A percentile compares a stretch with the other conserved stretches of the same genome.
These are phyloP conservation scores for Hanseniaspora uvarum DNA, from an alignment of 1,139 yeast species.

Conservation along the genomic window DNA sequence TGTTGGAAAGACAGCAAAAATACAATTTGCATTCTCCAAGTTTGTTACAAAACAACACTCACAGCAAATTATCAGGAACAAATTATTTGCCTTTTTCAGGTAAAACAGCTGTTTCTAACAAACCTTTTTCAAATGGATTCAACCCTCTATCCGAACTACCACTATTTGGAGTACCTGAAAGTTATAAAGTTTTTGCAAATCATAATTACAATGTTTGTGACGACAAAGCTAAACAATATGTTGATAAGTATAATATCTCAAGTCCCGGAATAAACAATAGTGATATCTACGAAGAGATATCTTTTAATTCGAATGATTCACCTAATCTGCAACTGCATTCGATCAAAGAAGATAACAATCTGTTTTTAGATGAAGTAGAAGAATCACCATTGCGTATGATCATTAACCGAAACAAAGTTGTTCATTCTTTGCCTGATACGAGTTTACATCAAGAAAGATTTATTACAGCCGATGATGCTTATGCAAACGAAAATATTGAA, in stretches of 20 bases:
- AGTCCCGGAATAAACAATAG: constrained; percentile 1
- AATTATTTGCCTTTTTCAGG: not conserved
- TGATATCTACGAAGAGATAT: not conserved
- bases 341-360: not conserved
- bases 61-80: not conserved
- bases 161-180: not conserved
- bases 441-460: not conserved
- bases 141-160: not conserved
- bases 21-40: not conserved
- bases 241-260: not conserved
- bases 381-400: not conserved
- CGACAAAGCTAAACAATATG: not conserved
- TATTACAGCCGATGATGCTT: too few relatives aligned
- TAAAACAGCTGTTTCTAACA: not conserved
- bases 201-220: not conserved
- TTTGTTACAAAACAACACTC: not conserved
- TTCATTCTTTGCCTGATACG: not conserved
- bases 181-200: not conserved
- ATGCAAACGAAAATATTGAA: not conserved
- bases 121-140: not conserved
- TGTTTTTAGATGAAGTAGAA: not conserved
- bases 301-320: not conserved
- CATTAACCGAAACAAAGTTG: not conserved
- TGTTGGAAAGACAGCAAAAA: not conserved
- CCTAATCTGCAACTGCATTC: not conserved